These are phyloP conservation scores for Omphalotus guepiniiformis DNA, from an alignment of 768 basidiomycete genomes.

Conservation along the genomic window DNA sequence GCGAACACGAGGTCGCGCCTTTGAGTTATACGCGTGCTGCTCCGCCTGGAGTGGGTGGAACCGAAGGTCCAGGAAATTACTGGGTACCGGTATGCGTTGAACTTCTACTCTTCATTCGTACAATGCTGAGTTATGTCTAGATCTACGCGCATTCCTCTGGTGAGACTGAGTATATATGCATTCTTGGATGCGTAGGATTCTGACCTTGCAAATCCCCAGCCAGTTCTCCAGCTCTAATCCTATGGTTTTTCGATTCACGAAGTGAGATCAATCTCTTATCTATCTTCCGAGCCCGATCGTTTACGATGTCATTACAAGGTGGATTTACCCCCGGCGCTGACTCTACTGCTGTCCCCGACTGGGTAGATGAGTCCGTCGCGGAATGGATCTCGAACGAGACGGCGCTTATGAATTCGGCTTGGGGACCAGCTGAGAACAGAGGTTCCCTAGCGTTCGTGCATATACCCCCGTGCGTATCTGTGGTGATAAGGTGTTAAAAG, in stretches of 20 bases:
- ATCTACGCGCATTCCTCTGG: slow-evolving; percentile 34
- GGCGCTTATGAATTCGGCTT: slow-evolving; percentile 45
- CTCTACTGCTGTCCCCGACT: slow-evolving; percentile 51
- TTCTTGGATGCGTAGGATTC: not conserved
- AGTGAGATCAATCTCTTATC: slow-evolving; percentile 30
- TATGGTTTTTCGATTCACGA: slow-evolving; percentile 81
- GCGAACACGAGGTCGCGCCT: slow-evolving; percentile 53
- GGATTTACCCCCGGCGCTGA: slow-evolving; percentile 45
- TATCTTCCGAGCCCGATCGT: not conserved
- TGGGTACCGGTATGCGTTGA: slow-evolving; percentile 65
- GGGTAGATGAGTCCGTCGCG: slow-evolving; percentile 63
- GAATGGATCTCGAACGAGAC: slow-evolving; percentile 57
- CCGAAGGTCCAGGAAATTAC: slow-evolving; percentile 63
- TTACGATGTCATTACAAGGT: slow-evolving; percentile 28
- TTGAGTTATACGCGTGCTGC: slow-evolving; percentile 61
- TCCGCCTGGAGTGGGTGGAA: slow-evolving; percentile 59
- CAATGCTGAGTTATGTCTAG: slow-evolving; percentile 18
- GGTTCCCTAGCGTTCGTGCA: slow-evolving; percentile 70
- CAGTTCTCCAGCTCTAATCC: slow-evolving; percentile 45
- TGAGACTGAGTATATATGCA: slow-evolving; percentile 12
- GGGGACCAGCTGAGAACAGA: slow-evolving; percentile 51
- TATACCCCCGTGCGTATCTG: slow-evolving; percentile 58
- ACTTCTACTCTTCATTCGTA: not conserved
- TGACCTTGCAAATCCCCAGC: slow-evolving; percentile 25
- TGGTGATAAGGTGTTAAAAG: not conserved